Evolutionary conservation across 2,329 filamentous ascomycete genomes (phyloP).

Genomic region (Whalleya microplaca): DNA sequence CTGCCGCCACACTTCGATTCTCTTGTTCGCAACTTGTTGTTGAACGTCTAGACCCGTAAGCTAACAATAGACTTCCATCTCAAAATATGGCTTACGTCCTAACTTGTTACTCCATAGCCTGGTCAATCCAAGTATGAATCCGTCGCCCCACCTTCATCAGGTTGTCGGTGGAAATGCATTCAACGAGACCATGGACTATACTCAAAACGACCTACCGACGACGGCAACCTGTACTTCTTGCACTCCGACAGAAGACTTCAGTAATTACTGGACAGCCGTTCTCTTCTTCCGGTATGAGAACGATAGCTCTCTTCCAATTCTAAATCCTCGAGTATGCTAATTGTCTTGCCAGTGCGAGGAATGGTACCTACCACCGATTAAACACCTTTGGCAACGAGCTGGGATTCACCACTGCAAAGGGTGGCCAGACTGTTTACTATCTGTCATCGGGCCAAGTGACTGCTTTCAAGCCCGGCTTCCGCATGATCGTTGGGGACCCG

Average conservation of each 20-base stretch:
- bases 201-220: slow-evolving; percentile 29
- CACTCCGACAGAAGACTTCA: slow-evolving; percentile 34
- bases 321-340: slow-evolving; percentile 7
- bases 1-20: slow-evolving; percentile 35
- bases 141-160: slow-evolving; percentile 36
- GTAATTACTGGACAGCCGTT: slow-evolving; percentile 36
- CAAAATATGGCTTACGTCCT: slow-evolving; percentile 1
- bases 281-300: slow-evolving; percentile 30
- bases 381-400: slow-evolving; percentile 38
- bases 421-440: slow-evolving; percentile 47
- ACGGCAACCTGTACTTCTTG: slow-evolving; percentile 36
- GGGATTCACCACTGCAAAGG: slow-evolving; percentile 31
- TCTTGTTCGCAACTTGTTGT: slow-evolving; percentile 38
- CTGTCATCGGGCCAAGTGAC: slow-evolving; percentile 43
- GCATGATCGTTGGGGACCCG: slow-evolving; percentile 46
- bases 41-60: slow-evolving; percentile 37
- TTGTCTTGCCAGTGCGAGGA: slow-evolving; percentile 26
- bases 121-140: slow-evolving; percentile 33
- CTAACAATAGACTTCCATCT: background rate
- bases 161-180: slow-evolving; percentile 37
- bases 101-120: slow-evolving; percentile 22
- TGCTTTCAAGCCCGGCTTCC: slow-evolving; percentile 45
- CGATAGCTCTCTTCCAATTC: background rate
- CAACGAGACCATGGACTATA: slow-evolving; percentile 33
- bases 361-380: slow-evolving; percentile 35